Percentiles rank a stretch among this genome's conserved stretches.
phyloP scores from a whole-genome alignment of 208 protist genomes.

The Leishmania tropica region DNA sequence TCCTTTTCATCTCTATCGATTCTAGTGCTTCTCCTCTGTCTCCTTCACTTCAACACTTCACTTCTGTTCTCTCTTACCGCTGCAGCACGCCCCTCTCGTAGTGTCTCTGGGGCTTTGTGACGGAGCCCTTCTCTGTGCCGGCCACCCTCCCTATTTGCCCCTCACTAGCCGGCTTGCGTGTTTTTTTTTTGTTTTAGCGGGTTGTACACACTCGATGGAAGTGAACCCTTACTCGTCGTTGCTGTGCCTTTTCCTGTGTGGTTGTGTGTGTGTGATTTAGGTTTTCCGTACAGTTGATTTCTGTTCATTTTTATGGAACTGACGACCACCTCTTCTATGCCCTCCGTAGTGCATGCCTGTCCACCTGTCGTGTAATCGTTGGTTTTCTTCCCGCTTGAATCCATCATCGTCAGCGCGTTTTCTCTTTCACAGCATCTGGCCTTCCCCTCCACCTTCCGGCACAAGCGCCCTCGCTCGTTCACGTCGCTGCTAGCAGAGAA shows the following conservation, averaged over 20 bases:
- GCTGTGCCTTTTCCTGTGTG: background rate
- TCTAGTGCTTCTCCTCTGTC: no score
- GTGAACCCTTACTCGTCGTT: no score
- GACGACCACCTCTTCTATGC: background rate
- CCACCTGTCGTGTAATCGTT: background rate
- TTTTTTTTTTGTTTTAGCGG: no score
- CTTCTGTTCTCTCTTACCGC: no score
- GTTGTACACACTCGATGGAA: no score
- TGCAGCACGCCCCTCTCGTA: no score
- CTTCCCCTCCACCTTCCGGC: background rate
- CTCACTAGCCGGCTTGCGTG: no score
- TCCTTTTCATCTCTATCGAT: no score
- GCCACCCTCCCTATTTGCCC: no score
- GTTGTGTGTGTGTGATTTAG: background rate
- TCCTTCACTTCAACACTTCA: no score
- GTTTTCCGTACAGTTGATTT: background rate
- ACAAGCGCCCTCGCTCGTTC: background rate
- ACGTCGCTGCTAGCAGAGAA: background rate
- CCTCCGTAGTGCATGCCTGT: background rate
- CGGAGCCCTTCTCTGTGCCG: no score
- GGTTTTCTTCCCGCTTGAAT: background rate
- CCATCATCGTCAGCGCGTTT: background rate
- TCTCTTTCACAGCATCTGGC: background rate
- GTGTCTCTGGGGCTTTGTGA: no score
- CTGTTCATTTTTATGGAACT: background rate